These are phyloP conservation scores for Heliamphora pulchella DNA, from an alignment of 179 eudicot species.

Conservation along the genomic window DNA sequence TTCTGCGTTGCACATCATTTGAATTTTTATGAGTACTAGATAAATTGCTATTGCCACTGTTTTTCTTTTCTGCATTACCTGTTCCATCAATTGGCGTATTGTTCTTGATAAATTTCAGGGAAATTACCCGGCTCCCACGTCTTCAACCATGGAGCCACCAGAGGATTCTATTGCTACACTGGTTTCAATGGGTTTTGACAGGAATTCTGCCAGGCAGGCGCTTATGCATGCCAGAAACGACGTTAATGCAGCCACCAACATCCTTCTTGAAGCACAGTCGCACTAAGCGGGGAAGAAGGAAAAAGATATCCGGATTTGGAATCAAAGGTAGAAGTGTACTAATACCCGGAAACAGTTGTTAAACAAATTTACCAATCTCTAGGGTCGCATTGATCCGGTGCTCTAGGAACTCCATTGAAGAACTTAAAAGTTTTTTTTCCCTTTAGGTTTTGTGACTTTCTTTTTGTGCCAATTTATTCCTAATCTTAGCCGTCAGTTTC, in stretches of 20 bases:
- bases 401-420: neutral
- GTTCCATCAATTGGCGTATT: neutral
- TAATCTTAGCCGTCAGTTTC: neutral
- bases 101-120: constrained; percentile 24
- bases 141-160: constrained; percentile 49
- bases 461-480: neutral
- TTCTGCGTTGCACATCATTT: neutral
- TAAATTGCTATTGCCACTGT: neutral
- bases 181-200: constrained; percentile 94
- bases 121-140: constrained; percentile 31
- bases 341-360: neutral
- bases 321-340: neutral
- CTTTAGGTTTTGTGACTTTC: neutral
- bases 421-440: neutral
- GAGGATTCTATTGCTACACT: constrained; percentile 68
- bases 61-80: neutral
- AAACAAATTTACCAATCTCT: neutral
- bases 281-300: constrained; percentile 32
- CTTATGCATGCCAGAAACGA: constrained; percentile 81
- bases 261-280: constrained; percentile 81
- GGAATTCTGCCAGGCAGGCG: constrained; percentile 72
- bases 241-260: constrained; percentile 79
- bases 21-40: neutral
- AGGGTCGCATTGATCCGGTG: neutral
- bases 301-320: neutral